Base-by-base conservation (phyloP, 768 basidiomycete species). In the Boletus tomentosulus region DNA sequence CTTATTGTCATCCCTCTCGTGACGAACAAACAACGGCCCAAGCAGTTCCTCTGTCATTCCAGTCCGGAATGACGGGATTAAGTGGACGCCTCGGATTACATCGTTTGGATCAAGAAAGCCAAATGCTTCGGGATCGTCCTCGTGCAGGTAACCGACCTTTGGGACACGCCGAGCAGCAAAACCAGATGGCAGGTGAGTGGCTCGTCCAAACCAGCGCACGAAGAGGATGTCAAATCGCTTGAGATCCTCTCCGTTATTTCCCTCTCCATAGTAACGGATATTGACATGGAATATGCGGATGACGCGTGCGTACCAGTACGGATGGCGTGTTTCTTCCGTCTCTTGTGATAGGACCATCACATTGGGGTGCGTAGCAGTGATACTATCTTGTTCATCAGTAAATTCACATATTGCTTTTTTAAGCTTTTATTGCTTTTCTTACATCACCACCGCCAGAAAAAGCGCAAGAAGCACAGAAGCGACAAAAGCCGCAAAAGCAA, bases 321-420 rank as follows among this genome's bases (percentile, higher is more conserved):
- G 47, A 11, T 27, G 34, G 45, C 76, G 69, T 3, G 47, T 38
- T 3, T 22, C 48, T 8, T 50, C 44, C 42, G 76, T 71, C 4
- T 53, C 48, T 5, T 53, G 45, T 10, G 67, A 49, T 0, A 67
- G 60, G 8, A 74, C 57, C 70, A 77, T 74, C 30, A 80, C 57
- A 48, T 76, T 62, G 11, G 65, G 31, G 6, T 74, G 66, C 1
- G 63, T 71, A 4, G 72, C 68, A 46, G 77, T 76, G 55, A 79
- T 62, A 1, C 65, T 60, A 55, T 80, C 76, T 50, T n/a, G n/a
- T n/a, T n/a, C n/a, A n/a, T n/a, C n/a, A n/a, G n/a, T n/a, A n/a
- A n/a, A n/a, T n/a, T n/a, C n/a, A n/a, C n/a, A n/a, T n/a, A n/a
- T n/a, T n/a, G n/a, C n/a, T n/a, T n/a, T n/a, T n/a, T n/a, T n/a